Evolutionary conservation across 371 early-diverging fungal genomes (phyloP).

Genomic region (Apophysomyces elegans): DNA sequence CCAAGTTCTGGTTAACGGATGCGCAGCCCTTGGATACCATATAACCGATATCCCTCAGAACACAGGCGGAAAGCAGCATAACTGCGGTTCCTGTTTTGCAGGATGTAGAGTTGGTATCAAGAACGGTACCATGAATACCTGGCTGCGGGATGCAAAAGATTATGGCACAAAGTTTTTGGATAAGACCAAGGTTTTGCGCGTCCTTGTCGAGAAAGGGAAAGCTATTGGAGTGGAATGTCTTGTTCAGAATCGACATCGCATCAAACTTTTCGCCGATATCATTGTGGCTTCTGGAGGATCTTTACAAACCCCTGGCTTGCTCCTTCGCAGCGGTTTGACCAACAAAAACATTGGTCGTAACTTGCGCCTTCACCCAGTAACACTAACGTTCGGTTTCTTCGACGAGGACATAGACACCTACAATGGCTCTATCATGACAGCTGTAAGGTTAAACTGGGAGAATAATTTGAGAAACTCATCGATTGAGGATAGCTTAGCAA

Average conservation of each 20-base stretch:
- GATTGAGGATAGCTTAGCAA: slow-evolving; percentile 34
- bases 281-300: slow-evolving; percentile 70
- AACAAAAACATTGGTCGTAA: slow-evolving; percentile 71
- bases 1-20: slow-evolving; percentile 66
- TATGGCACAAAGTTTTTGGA: slow-evolving; percentile 64
- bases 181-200: slow-evolving; percentile 54
- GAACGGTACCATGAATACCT: slow-evolving; percentile 67
- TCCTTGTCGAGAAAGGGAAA: slow-evolving; percentile 52
- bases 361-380: slow-evolving; percentile 61
- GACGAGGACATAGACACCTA: slow-evolving; percentile 53
- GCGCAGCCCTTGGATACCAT: slow-evolving; percentile 62
- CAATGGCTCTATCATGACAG: slow-evolving; percentile 66
- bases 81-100: slow-evolving; percentile 65
- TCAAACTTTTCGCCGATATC: slow-evolving; percentile 39
- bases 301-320: slow-evolving; percentile 65
- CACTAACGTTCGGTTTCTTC: slow-evolving; percentile 51
- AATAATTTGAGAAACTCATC: not conserved
- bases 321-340: slow-evolving; percentile 63
- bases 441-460: slow-evolving; percentile 30
- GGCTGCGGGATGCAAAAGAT: slow-evolving; percentile 67
- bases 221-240: slow-evolving; percentile 55
- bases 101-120: slow-evolving; percentile 76
- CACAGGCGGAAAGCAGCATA: slow-evolving; percentile 54
- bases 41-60: slow-evolving; percentile 62
- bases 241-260: slow-evolving; percentile 11